Evolutionary conservation across 1,284 basidiomycete species (phyloP), one percentile per base, ranked within the genome.

Genomic region (Sparassis latifolia): DNA sequence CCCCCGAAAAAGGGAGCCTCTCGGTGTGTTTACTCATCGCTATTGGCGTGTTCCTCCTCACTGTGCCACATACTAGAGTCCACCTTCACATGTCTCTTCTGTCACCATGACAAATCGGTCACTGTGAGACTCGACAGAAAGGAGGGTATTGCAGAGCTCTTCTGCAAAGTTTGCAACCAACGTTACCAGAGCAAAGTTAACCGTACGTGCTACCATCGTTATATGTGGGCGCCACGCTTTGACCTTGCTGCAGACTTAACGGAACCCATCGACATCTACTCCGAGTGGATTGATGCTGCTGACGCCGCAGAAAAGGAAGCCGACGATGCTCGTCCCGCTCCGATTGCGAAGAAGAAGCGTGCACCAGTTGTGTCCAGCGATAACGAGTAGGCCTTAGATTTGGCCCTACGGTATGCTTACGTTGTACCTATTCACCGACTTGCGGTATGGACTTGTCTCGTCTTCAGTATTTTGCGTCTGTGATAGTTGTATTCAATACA

Each of bases 271-370:
- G 92, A 94, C 66, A 89, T 94, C 31, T 94, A 93, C 66, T 90
- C 89, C 7, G 87, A 91, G 62, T 94, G 91, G 91, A 91, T 93
- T 57, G 91, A 93, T 66, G 90, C 91, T 43, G 89, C 89, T 27
- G 90, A 93, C 63, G 86, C 88, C 27, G 90, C 89, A 29, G 86
- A 90, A 62, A 76, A 74, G 53, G 79, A 83, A 29, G 41, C 75
- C 66, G 44, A 54, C 2, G 60, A 70, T 20, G 61, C 68, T 35
- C 77, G 78, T 44, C 77, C 84, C 45, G 73, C 73, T 10, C 71
- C 74, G 28, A 79, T 84, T 5, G 83, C 83, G 2, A 82, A 78
- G 0, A 79, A 80, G 55, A 73, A 82, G 62, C 71, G 74, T 37
- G 57, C 60, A 4, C 67, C 64, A 3, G 66, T 63, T 1, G 65